Evolutionary conservation across 192 early-diverging fungal genomes (phyloP).

Genomic region (Podila epigama): DNA sequence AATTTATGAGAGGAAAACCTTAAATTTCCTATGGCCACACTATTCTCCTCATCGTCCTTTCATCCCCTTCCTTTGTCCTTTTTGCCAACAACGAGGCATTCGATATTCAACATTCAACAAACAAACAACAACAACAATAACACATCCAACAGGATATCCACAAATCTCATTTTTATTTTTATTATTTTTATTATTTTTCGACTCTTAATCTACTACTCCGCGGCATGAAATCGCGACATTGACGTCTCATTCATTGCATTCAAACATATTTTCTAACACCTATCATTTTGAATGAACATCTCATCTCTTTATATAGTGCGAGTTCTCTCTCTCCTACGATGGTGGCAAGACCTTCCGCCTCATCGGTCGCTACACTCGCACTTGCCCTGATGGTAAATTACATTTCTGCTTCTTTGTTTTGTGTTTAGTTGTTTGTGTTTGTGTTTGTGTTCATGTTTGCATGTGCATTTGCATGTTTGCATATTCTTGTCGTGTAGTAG

Average conservation of each 20-base stretch:
- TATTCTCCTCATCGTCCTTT: neutral
- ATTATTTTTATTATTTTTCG: no score
- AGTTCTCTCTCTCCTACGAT: conserved; percentile 74
- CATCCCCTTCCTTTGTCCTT: neutral
- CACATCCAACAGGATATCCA: no score
- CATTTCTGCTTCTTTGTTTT: neutral
- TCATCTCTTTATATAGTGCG: conserved; percentile 55
- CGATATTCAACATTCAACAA: no score
- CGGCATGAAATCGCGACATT: no score
- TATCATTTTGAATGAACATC: no score
- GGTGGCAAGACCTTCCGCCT: conserved; percentile 61
- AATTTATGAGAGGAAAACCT: neutral
- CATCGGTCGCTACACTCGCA: conserved; percentile 41
- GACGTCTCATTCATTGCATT: neutral
- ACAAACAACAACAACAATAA: no score
- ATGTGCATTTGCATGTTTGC: no score
- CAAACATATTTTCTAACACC: neutral
- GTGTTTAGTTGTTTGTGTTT: neutral
- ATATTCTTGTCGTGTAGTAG: no score
- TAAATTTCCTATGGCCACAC: neutral
- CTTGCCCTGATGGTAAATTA: conserved; percentile 51
- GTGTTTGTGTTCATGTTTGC: neutral
- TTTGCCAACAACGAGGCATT: no score
- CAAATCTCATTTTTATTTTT: no score
- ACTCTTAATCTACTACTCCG: neutral